Percentiles rank a stretch among this genome's conserved stretches.
Evolutionary conservation across 1,284 basidiomycete species (phyloP).

Genomic region (Gomphus sp.): DNA sequence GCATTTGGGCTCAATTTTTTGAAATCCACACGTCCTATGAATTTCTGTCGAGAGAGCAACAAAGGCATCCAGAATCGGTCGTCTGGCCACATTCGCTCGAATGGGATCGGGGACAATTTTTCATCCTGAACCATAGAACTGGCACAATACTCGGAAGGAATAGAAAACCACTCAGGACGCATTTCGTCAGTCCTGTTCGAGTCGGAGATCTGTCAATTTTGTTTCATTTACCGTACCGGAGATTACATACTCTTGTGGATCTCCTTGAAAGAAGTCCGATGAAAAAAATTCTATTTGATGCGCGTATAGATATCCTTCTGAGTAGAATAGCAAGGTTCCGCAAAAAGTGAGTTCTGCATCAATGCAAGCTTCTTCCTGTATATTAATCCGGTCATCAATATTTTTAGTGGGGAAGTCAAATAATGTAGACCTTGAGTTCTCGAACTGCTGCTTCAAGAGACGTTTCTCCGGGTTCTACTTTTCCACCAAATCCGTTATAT

Average conservation of each 20-base stretch:
- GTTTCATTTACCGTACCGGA: background rate
- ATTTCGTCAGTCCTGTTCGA: conserved; percentile 53
- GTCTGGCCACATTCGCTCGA: conserved; percentile 54
- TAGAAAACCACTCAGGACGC: conserved; percentile 56
- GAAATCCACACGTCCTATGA: conserved; percentile 53
- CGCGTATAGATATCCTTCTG: conserved; percentile 39
- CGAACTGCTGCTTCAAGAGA: conserved; percentile 50
- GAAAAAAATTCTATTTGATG: conserved; percentile 62
- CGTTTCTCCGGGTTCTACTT: conserved; percentile 56
- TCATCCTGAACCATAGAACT: conserved; percentile 6
- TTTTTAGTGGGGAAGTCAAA: background rate
- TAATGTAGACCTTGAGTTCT: conserved; percentile 44
- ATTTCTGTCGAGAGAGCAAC: conserved; percentile 36
- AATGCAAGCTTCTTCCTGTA: conserved; percentile 73
- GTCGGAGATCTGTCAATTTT: background rate
- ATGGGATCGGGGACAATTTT: conserved; percentile 34
- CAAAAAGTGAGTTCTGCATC: conserved; percentile 45
- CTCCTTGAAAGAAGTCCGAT: conserved; percentile 43
- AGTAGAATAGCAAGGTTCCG: conserved; percentile 54
- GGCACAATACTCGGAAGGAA: conserved; percentile 17
- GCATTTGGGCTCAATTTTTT: conserved; percentile 4
- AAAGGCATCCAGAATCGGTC: conserved; percentile 55
- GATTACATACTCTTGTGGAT: conserved; percentile 42
- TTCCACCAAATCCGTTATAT: conserved; percentile 70
- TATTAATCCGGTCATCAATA: background rate